These are phyloP conservation scores for Talaromyces sp. DNA, from an alignment of 2,329 filamentous ascomycete genomes.

Conservation along the genomic window DNA sequence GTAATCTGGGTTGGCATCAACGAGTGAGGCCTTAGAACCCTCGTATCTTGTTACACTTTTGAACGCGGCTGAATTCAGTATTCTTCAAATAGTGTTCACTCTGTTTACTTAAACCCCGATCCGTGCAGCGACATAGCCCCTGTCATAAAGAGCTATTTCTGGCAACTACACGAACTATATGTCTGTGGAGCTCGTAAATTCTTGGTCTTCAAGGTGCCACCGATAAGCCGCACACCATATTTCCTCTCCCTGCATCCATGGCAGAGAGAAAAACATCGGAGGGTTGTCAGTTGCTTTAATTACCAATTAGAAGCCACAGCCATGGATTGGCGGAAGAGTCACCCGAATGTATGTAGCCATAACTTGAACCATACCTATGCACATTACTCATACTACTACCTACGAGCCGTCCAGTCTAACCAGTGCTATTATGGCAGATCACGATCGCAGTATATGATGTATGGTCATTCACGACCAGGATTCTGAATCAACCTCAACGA, in stretches of 20 bases:
- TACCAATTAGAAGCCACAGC: neutral
- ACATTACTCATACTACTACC: no score
- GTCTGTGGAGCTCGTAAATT: neutral
- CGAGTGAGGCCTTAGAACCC: neutral
- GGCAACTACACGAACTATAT: neutral
- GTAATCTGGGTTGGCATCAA: neutral
- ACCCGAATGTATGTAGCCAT: no score
- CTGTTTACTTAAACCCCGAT: neutral
- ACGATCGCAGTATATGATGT: neutral
- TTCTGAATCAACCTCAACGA: neutral
- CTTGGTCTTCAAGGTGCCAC: neutral
- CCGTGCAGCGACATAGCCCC: neutral
- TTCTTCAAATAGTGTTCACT: neutral
- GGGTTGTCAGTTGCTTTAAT: neutral
- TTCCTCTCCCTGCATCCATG: neutral
- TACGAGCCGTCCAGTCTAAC: no score
- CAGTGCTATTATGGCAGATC: neutral
- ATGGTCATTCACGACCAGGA: neutral
- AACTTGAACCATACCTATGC: no score
- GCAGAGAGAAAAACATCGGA: neutral
- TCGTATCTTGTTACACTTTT: neutral
- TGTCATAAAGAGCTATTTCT: neutral
- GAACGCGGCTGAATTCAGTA: neutral
- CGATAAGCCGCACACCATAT: neutral
- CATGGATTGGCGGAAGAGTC: neutral